Base-by-base conservation (phyloP, 306 rosid genomes). In the Alnus glutinosa region DNA sequence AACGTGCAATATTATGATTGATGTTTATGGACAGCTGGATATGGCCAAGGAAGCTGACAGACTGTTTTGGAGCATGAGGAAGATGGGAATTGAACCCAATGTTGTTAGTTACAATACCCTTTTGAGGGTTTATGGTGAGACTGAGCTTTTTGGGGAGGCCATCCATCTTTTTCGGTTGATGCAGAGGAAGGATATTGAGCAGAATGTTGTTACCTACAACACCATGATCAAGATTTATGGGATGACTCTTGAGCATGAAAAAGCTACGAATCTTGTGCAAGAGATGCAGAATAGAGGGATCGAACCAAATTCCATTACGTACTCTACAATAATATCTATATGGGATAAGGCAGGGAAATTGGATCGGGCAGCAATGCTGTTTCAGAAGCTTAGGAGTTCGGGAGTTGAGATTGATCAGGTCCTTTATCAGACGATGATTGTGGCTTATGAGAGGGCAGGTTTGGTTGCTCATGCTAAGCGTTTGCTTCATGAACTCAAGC, bases 291-390 rank as follows among this genome's bases (percentile, higher is more conserved):
- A 77, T 66, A 86, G 88, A 73, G 98, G 94, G 71, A 83, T 95
- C 76, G 92, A 89, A 72, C 98, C 98, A 14, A 89, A 95, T 88
- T 94, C 97, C 49, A 89, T 92, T 72, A 95, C 98, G 2, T 92
- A 95, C 77, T 95, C 98, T 0, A 95, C 98, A 5, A 88, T 95
- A 55, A 94, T 94, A 74, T 91, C 97, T 74, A 92, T 94, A 50
- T 94, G 97, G 97, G 98, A 86, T 16, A 92, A 86, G 85, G 98
- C 98, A 0, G 97, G 98, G 83, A 92, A 95, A 64, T 79, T 92
- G 85, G 96, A 90, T 55, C 77, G 98, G 75, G 97, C 98, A 0
- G 96, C 97, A 50, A 83, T 90, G 88, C 79, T 95, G 85, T 95
- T 95, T 83, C 96, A 92, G 36, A 95, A 95, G 87, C 81, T 95